Conservation (phyloP, 495 filamentous ascomycete species). For the Penicillium waksmanii region DNA sequence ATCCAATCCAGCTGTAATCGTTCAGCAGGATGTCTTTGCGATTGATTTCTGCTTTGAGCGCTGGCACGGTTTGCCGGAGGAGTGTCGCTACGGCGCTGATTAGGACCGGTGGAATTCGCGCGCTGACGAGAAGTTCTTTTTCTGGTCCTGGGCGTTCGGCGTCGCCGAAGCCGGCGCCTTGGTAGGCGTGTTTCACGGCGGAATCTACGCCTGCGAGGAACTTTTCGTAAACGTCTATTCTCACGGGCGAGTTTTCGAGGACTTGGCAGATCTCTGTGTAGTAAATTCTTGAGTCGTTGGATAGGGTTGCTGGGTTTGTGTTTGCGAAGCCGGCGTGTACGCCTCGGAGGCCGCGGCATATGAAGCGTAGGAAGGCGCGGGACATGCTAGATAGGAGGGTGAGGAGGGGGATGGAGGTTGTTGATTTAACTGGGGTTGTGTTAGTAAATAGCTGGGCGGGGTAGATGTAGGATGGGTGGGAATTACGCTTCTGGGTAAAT, state of each 20-base stretch:
- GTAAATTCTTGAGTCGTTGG: conserved; percentile 42
- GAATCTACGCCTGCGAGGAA: conserved; percentile 52
- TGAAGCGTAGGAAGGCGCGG: conserved; percentile 68
- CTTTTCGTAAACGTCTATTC: conserved; percentile 52
- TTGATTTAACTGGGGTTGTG: conserved; percentile 47
- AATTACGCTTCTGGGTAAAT: conserved; percentile 48
- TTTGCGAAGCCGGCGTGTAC: conserved; percentile 41
- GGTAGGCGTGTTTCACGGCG: conserved; percentile 51
- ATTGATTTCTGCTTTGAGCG: conserved; percentile 48
- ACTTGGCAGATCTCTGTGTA: conserved; percentile 47
- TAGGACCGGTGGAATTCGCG: conserved; percentile 48
- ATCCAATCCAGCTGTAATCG: conserved; percentile 55
- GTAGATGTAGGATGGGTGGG: background rate
- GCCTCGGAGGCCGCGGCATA: conserved; percentile 64
- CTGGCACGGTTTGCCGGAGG: conserved; percentile 44
- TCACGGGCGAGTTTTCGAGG: conserved; percentile 46
- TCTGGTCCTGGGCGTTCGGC: conserved; percentile 51
- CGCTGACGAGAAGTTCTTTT: conserved; percentile 51
- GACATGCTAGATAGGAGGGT: conserved; percentile 74
- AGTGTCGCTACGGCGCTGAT: conserved; percentile 46
- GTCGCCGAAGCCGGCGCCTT: conserved; percentile 49
- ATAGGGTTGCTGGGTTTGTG: conserved; percentile 31
- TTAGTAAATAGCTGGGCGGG: conserved; percentile 13
- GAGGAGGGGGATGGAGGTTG: conserved; percentile 63
- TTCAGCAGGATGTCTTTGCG: conserved; percentile 51